These are phyloP conservation scores for Dendrobium huoshanense DNA, from an alignment of 106 monocot species.

Conservation along the genomic window DNA sequence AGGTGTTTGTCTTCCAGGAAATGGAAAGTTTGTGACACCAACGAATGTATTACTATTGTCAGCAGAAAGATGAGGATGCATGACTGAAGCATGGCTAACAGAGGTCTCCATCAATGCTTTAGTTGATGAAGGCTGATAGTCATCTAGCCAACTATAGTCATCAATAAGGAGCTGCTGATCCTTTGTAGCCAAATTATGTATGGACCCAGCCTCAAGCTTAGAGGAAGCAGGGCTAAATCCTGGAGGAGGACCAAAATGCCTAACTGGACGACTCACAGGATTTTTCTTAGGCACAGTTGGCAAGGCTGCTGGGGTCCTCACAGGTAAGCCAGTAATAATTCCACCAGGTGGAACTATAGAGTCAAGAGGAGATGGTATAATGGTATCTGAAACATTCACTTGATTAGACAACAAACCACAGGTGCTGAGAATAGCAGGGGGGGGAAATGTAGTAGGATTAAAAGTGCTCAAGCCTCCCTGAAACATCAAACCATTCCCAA, in stretches of 20 bases:
- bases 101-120: constrained; percentile 17
- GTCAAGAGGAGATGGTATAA: constrained; percentile 49
- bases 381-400: constrained; percentile 9
- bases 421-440: constrained; percentile 1
- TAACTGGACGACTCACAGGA: constrained; percentile 72
- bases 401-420: constrained; percentile 12
- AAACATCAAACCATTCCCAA: constrained; percentile 36
- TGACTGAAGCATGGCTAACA: constrained; percentile 12
- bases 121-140: constrained; percentile 39
- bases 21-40: constrained; percentile 46
- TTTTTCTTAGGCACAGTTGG: constrained; percentile 39
- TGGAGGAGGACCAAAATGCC: constrained; percentile 85
- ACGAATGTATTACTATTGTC: constrained; percentile 14
- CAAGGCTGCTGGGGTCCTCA: constrained; percentile 21
- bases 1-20: constrained; percentile 59
- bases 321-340: constrained; percentile 16
- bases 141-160: constrained; percentile 93
- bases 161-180: constrained; percentile 33
- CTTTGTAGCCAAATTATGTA: constrained; percentile 5
- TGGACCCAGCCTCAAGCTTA: constrained; percentile 27
- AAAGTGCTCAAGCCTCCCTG: constrained; percentile 20
- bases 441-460: constrained; percentile 15
- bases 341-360: constrained; percentile 21
- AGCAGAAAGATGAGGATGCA: constrained; percentile 5
- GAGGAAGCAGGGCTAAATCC: constrained; percentile 54